Conservation (phyloP, 2,329 filamentous ascomycete genomes). For the Cladosporium sp. region DNA sequence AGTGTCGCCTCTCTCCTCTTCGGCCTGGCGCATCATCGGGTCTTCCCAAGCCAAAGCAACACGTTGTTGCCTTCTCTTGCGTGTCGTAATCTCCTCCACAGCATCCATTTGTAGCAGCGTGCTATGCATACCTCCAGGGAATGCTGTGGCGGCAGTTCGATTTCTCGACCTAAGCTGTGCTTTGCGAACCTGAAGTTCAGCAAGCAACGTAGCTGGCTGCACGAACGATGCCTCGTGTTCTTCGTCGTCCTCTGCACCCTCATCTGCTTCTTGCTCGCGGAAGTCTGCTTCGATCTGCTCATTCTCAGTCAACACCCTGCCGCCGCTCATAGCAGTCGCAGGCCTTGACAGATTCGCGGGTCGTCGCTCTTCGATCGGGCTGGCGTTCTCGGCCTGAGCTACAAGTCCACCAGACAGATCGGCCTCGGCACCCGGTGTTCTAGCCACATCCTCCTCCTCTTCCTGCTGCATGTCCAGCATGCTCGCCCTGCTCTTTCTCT, state of each 20-base stretch:
- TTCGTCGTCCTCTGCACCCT: conserved; percentile 34
- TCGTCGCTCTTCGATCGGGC: conserved; percentile 5
- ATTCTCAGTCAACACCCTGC: conserved; percentile 31
- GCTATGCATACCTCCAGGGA: conserved; percentile 79
- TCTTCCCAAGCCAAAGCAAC: conserved; percentile 92
- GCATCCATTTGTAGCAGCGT: conserved; percentile 89
- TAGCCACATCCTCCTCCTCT: conserved; percentile 25
- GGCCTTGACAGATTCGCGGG: conserved; percentile 23
- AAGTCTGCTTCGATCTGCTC: conserved; percentile 46
- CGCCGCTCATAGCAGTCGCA: conserved; percentile 19
- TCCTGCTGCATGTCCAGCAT: conserved; percentile 25
- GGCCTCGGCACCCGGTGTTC: conserved; percentile 25
- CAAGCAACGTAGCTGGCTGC: conserved; percentile 83
- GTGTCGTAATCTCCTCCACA: conserved; percentile 80
- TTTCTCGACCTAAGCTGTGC: conserved; percentile 81
- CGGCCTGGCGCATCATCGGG: conserved; percentile 42
- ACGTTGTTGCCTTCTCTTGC: conserved; percentile 70
- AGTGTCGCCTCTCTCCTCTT: conserved; percentile 47
- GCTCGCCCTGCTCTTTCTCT: conserved; percentile 37
- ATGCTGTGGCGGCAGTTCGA: conserved; percentile 62
- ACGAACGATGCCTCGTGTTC: conserved; percentile 60
- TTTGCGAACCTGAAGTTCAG: conserved; percentile 88
- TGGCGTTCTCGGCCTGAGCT: conserved; percentile 4
- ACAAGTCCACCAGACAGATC: conserved; percentile 25
- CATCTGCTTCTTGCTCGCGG: conserved; percentile 34